Evolutionary conservation across 139 green algal genomes (phyloP).

Genomic region (Nannochloris sp.): DNA sequence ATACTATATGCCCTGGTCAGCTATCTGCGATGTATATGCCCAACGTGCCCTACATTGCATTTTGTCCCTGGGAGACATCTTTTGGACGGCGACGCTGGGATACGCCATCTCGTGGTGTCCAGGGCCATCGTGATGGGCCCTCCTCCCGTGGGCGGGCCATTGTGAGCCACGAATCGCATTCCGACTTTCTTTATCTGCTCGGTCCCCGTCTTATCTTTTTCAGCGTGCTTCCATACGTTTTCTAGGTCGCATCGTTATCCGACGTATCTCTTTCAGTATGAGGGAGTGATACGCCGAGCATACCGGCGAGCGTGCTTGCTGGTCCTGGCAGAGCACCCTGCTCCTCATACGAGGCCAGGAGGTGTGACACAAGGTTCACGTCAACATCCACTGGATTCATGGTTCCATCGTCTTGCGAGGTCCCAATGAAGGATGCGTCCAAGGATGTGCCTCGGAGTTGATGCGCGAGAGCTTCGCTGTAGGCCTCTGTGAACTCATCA

Average conservation of each 20-base stretch:
- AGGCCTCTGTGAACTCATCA: slow-evolving; percentile 42
- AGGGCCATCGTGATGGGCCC: too few relatives aligned
- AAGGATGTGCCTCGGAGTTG: slow-evolving; percentile 42
- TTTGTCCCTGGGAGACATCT: too few relatives aligned
- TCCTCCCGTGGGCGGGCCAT: too few relatives aligned
- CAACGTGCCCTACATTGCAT: too few relatives aligned
- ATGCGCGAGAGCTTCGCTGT: slow-evolving; percentile 31
- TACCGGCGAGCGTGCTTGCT: slow-evolving; percentile 57
- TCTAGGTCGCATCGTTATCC: neutral
- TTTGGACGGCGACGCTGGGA: too few relatives aligned
- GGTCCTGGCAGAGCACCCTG: slow-evolving; percentile 67
- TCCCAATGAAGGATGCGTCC: slow-evolving; percentile 28
- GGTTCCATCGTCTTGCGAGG: slow-evolving; percentile 1
- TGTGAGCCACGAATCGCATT: too few relatives aligned
- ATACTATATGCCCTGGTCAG: too few relatives aligned
- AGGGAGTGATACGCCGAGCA: slow-evolving; percentile 59
- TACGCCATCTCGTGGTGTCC: too few relatives aligned
- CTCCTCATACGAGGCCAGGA: slow-evolving; percentile 56
- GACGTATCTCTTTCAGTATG: neutral
- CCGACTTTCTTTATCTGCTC: too few relatives aligned
- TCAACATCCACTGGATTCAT: slow-evolving; percentile 52
- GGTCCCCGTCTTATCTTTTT: neutral
- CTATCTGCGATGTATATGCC: too few relatives aligned
- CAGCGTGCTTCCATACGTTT: neutral
- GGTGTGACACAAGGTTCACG: slow-evolving; percentile 60